Base-by-base conservation (phyloP, 257 asterid genomes). In the Ilex asprella region DNA sequence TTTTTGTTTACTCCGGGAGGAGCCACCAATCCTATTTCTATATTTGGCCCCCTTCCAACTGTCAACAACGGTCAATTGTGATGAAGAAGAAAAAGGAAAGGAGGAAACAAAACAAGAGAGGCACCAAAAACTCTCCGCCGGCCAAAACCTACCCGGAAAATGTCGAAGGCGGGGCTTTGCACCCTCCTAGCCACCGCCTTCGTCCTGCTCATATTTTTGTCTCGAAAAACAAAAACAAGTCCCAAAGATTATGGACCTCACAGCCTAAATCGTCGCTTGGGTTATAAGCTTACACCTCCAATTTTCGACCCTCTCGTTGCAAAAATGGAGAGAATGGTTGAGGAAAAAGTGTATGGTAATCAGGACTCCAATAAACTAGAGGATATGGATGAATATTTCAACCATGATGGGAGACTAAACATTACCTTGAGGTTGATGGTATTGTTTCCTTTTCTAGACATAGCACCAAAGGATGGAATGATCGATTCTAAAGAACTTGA, bases 81-180 rank as follows among this genome's bases (percentile, higher is more conserved):
- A 35, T 35, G 41, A 35, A 4, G 41, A 35, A 35, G 7, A 8
- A 35, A 35, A 35, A 35, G 7, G 7, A 35, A 35, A 35, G 8
- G 41, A 35, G 41, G 41, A 35, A 35, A 35, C 7, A 8, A 35
- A 35, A 35, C 41, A 35, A 35, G 41, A 4, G 8, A 35, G 8
- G 41, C 41, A 35, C 41, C 41, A 35, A 35, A 35, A 35, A 35
- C 41, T 3, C 5, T 35, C 41, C 41, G 5, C 41, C 41, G 41
- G 41, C 8, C 41, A 35, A 35, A 35, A 35, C 41, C 41, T 10
- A 50, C 30, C 58, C 16, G 32, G 60, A 72, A 65, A 39, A 73
- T 70, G 82, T 49, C 76, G 73, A 78, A 74, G 79, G 77, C 65
- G 79, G 82, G 64, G 70, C 70, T 67, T 67, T 58, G 50, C 51